Conservation (phyloP, 2,329 filamentous ascomycete genomes). For the Simplicillium sp. region DNA sequence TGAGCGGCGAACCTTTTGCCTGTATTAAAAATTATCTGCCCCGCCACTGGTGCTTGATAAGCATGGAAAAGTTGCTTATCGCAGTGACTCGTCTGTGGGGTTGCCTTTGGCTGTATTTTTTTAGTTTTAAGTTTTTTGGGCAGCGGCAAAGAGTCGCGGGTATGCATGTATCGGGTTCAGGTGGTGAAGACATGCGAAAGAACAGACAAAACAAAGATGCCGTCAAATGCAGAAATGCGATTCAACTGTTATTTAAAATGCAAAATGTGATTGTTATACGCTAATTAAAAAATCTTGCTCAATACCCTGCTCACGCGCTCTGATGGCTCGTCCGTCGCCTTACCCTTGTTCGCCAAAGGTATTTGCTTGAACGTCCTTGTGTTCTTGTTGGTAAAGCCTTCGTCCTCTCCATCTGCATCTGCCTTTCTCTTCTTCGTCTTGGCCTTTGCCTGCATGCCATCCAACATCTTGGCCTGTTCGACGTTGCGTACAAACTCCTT, state of each 20-base stretch:
- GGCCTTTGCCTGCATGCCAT: slow-evolving; percentile 59
- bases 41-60: slow-evolving; percentile 25
- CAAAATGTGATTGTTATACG: slow-evolving; percentile 1
- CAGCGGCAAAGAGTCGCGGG: not conserved
- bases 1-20: slow-evolving; percentile 9
- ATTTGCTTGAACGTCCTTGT: slow-evolving; percentile 57
- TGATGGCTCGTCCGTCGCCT: slow-evolving; percentile 33
- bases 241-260: slow-evolving; percentile 3
- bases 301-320: slow-evolving; percentile 50
- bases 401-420: slow-evolving; percentile 16
- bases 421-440: slow-evolving; percentile 34
- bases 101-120: not conserved
- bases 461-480: slow-evolving; percentile 70
- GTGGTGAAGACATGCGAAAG: not conserved
- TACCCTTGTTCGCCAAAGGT: slow-evolving; percentile 42
- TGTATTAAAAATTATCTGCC: slow-evolving; percentile 20
- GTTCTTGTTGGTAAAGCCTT: slow-evolving; percentile 11
- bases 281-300: slow-evolving; percentile 52
- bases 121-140: too few species aligned
- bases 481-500: slow-evolving; percentile 73
- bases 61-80: slow-evolving; percentile 18
- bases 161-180: slow-evolving; percentile 4
- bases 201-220: too few species aligned
- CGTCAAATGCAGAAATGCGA: too few species aligned
- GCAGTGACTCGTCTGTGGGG: slow-evolving; percentile 4